Evolutionary conservation across 805 yeast genomes (phyloP).

Genomic region (Candida sanyiensis): DNA sequence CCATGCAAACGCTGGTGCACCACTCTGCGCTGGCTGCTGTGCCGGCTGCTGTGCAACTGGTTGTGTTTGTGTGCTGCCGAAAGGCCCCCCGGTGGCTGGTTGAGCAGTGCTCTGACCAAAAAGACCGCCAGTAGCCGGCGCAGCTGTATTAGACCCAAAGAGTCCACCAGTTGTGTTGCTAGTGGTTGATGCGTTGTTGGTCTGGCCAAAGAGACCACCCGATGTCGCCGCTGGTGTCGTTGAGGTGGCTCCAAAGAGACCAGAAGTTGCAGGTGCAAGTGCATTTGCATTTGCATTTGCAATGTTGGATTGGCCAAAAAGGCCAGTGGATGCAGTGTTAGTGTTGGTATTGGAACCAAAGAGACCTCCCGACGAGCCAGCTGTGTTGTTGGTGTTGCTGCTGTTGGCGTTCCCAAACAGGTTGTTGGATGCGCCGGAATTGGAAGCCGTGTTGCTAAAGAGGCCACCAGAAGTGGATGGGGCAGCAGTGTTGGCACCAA

Average conservation of each 20-base stretch:
- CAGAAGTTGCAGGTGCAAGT: too few species aligned
- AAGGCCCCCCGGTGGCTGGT: slow-evolving; percentile 7
- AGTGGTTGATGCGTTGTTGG: slow-evolving; percentile 5
- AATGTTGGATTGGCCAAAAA: slow-evolving; percentile 29
- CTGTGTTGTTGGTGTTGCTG: slow-evolving; percentile 12
- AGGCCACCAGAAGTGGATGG: slow-evolving; percentile 25
- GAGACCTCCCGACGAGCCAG: slow-evolving; percentile 5
- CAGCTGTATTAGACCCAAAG: slow-evolving; percentile 26
- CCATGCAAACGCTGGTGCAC: slow-evolving; percentile 15
- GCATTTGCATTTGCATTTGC: background rate
- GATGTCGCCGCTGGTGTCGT: slow-evolving; percentile 12
- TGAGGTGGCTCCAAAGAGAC: slow-evolving; percentile 27
- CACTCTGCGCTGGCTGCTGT: slow-evolving; percentile 16
- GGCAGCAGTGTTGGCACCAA: slow-evolving; percentile 22
- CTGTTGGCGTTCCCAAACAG: slow-evolving; percentile 20
- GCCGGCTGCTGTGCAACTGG: slow-evolving; percentile 15
- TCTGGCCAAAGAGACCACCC: slow-evolving; percentile 25
- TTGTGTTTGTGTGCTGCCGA: slow-evolving; percentile 17
- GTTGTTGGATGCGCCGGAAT: slow-evolving; percentile 18
- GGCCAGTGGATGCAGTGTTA: slow-evolving; percentile 25
- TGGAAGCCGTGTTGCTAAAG: slow-evolving; percentile 24
- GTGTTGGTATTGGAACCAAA: slow-evolving; percentile 5
- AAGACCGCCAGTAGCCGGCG: slow-evolving; percentile 23
- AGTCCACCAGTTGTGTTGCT: slow-evolving; percentile 28
- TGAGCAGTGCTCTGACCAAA: slow-evolving; percentile 26